Base-by-base conservation (phyloP, 2,329 filamentous ascomycete genomes). In the Acrocalymma vagum region DNA sequence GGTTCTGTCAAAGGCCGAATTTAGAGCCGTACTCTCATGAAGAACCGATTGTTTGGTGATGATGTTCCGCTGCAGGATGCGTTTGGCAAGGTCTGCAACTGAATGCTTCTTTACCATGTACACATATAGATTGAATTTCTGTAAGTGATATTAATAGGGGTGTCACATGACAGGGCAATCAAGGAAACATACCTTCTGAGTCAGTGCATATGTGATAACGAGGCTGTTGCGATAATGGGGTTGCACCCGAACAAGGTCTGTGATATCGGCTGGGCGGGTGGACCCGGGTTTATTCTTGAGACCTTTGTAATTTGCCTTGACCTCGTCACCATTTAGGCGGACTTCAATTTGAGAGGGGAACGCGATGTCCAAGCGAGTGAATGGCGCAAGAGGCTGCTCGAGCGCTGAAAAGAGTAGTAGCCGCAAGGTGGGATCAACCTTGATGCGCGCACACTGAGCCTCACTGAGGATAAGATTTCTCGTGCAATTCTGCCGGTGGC, bases 211-310 rank as follows among this genome's bases (percentile, higher is more conserved):
- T 26, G 90, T 95, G 69, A 99, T 86, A 42, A 88, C 83, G 46
- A 99, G 75, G 33, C 78, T 84, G 64, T 97, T 97, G 38, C 75
- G 74, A 62, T 93, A 95, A 28, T 79, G 78, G 9, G 84, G 81
- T 50, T 82, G 85, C 20, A 89, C 81, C 13, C 86, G 83, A 29
- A 97, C 76, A 45, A 83, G 80, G 51, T 81, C 77, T 6, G 94
- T 99, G 48, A 99, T 87, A 71, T 99, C 94, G 30, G 90, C 91
- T 6, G 94, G 94, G 60, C 90, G 85, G 26, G 94, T 99, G 29
- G 94, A 95, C 15, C 94, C 94, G 6, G 93, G 90, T 69, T 94
- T 95, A 69, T 96, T 96, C 72, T 99, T 99, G 48, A 99, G 72
- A 4, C 94, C 94, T 55, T 94, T 88, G 54, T 95, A 79, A 66